Percentiles rank a stretch among this genome's conserved stretches.
Conservation (phyloP, 345 rosid genomes). For the Linum tenue region DNA sequence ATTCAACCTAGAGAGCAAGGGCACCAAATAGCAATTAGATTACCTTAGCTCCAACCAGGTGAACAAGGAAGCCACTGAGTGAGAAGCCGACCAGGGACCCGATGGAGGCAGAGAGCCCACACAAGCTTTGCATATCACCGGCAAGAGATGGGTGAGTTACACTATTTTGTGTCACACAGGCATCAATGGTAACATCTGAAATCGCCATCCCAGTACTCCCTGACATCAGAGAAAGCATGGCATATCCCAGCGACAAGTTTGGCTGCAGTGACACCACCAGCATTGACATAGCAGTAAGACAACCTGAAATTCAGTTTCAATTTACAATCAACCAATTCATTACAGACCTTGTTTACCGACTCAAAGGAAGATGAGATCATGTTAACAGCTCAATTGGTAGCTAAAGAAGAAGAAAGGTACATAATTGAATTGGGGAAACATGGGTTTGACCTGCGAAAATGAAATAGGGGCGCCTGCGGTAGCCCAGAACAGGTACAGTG, state of each 20-base stretch:
- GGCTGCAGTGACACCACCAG: conserved; percentile 38
- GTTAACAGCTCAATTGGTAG: too few relatives aligned
- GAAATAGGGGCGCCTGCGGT: conserved; percentile 56
- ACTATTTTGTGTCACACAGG: conserved; percentile 57
- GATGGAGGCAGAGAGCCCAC: conserved; percentile 53
- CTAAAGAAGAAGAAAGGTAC: too few relatives aligned
- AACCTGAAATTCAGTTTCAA: conserved; percentile 28
- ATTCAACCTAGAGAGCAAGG: too few relatives aligned
- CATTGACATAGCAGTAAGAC: conserved; percentile 41
- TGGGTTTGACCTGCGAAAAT: conserved; percentile 39
- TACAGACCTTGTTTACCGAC: too few relatives aligned
- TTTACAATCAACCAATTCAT: not conserved
- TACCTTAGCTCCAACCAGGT: conserved; percentile 52
- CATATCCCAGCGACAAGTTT: conserved; percentile 41
- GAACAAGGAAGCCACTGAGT: conserved; percentile 56
- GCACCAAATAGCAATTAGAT: not conserved
- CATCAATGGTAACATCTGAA: conserved; percentile 70
- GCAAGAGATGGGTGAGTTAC: conserved; percentile 58
- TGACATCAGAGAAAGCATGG: conserved; percentile 38
- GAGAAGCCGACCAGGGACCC: conserved; percentile 61
- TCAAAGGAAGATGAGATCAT: too few relatives aligned
- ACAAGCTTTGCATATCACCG: conserved; percentile 66
- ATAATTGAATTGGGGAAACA: too few relatives aligned
- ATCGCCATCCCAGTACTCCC: conserved; percentile 57
- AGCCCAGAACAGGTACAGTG: conserved; percentile 48